Percentiles rank a stretch among this genome's conserved stretches.
Conservation (phyloP, 2,329 filamentous ascomycete genomes). For the Colletotrichum falcatum region DNA sequence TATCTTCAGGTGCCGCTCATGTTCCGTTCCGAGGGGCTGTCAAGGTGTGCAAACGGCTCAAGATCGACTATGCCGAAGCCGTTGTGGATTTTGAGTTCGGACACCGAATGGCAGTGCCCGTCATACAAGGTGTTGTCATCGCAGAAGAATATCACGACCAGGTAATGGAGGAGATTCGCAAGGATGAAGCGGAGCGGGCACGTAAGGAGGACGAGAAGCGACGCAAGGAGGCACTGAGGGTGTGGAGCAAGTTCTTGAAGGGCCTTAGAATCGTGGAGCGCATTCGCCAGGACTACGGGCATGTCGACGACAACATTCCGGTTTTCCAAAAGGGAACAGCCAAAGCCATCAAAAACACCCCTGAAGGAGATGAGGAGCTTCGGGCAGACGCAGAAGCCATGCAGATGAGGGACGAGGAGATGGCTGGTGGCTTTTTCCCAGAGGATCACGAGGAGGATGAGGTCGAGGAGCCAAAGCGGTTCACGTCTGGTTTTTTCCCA, state of each 20-base stretch:
- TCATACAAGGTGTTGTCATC: slow-evolving; percentile 90
- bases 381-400: slow-evolving; percentile 43
- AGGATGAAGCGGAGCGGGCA: slow-evolving; percentile 79
- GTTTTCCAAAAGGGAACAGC: slow-evolving; percentile 62
- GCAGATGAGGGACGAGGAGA: slow-evolving; percentile 58
- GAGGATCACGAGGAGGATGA: slow-evolving; percentile 66
- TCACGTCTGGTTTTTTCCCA: slow-evolving; percentile 62
- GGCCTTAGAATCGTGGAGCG: slow-evolving; percentile 85
- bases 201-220: slow-evolving; percentile 88
- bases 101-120: slow-evolving; percentile 90
- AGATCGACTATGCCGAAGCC: slow-evolving; percentile 91
- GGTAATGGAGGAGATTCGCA: slow-evolving; percentile 82
- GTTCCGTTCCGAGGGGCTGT: slow-evolving; percentile 82
- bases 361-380: background rate
- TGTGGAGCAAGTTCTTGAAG: slow-evolving; percentile 90
- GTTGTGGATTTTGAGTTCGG: slow-evolving; percentile 98
- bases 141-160: slow-evolving; percentile 81
- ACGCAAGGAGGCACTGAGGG: slow-evolving; percentile 76
- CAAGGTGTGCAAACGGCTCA: slow-evolving; percentile 84
- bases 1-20: slow-evolving; percentile 74
- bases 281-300: slow-evolving; percentile 81
- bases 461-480: slow-evolving; percentile 47
- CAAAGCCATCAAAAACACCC: slow-evolving; percentile 12
- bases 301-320: slow-evolving; percentile 64
- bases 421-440: slow-evolving; percentile 72